These are phyloP conservation scores for Cryptosporidium sp. DNA, from an alignment of 169 alveolate species.

Conservation along the genomic window DNA sequence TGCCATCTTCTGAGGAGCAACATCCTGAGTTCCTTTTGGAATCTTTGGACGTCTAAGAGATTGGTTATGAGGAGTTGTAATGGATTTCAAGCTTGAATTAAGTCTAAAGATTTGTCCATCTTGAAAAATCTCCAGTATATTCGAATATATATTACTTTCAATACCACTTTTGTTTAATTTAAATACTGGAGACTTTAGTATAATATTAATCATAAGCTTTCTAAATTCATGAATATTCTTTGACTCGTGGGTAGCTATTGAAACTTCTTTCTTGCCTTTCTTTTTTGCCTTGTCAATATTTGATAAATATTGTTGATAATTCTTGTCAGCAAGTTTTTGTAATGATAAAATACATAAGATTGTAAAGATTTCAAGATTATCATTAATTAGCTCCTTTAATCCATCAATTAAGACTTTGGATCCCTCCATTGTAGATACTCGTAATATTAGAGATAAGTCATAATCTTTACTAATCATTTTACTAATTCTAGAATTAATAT, in stretches of 20 bases:
- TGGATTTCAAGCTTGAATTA: neutral
- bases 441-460: neutral
- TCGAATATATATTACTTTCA: neutral
- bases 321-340: conserved; percentile 37
- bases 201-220: neutral
- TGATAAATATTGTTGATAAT: conserved; percentile 13
- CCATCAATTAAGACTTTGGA: neutral
- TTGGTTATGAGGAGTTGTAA: conserved; percentile 76
- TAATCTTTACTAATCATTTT: neutral
- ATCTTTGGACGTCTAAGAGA: conserved; percentile 87
- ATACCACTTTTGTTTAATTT: neutral
- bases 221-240: conserved; percentile 53
- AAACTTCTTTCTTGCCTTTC: conserved; percentile 14
- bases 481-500: conserved; percentile 6
- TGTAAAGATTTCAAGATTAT: conserved; percentile 23
- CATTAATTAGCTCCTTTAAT: neutral
- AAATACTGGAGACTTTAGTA: neutral
- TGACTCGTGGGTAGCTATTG: conserved; percentile 46
- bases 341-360: conserved; percentile 5
- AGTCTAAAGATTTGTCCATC: conserved; percentile 7
- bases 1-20: conserved; percentile 92
- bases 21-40: conserved; percentile 96
- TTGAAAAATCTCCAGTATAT: neutral
- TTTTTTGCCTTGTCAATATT: conserved; percentile 37
- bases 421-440: neutral